Evolutionary conservation across 345 rosid species (phyloP), one percentile per base, ranked within the genome.

Genomic region (Citropsis articulata): DNA sequence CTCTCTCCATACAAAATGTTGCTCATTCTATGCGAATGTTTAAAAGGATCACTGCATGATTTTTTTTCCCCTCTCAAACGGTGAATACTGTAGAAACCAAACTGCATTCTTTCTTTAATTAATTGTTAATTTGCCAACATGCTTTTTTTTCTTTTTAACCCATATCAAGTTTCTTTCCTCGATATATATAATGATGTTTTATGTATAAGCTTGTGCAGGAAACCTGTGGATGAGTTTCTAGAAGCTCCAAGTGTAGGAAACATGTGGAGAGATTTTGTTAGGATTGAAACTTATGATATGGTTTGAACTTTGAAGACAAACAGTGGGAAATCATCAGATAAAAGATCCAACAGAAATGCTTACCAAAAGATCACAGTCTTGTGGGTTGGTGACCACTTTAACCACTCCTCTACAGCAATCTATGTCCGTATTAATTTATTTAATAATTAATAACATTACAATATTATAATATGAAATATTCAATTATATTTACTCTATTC

Each of bases 381-480:
- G 76, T 21, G 85, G 90, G 86, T 90, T 90, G 94, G 92, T 90
- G 76, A 85, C 77, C 91, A 53, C 84, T 81, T 89, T 87, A 89
- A 89, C 94, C 78, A 87, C 92, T 81, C 88, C 75, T 35, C 5
- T 28, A 12, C 27, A 69, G 71, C 62, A 81, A 66, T 80, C 45
- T 78, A 69, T 76, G 21, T 69, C 60, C 80, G 56, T n/a, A 10
- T 74, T 64, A 18, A 14, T 68, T 63, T 65, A 53, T 16, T 45
- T 68, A 69, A 16, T 12, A 33, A 9, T 3, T 69, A 50, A 59
- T 78, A 57, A 48, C 57, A 53, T 18, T 53, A 6, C 2, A 69
- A 77, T 74, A 83, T 80, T 83, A 76, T 25, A 45, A 35, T 25
- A 21, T 60, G 0, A 25, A 60, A 10, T 25, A 4, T 61, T 28